Conservation (phyloP, 495 filamentous ascomycete genomes). For the Neurospora sp. region DNA sequence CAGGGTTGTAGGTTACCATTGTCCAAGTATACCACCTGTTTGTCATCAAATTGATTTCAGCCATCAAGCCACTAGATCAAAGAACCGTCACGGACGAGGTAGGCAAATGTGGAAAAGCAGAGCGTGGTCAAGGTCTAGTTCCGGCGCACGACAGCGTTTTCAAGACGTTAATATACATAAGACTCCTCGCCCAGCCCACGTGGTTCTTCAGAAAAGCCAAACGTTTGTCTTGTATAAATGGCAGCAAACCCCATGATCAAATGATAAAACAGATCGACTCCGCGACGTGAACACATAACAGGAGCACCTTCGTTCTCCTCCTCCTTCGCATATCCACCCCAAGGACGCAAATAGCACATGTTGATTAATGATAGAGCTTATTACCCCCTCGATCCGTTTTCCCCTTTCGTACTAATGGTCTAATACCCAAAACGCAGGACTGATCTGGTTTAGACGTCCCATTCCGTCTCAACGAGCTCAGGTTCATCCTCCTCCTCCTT, state of each 20-base stretch:
- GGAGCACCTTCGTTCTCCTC: neutral
- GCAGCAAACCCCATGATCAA: neutral
- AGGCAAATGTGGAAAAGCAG: neutral
- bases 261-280: neutral
- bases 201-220: neutral
- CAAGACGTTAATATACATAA: slow-evolving; percentile 12
- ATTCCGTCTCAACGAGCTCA: slow-evolving; percentile 29
- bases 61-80: neutral
- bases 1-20: neutral
- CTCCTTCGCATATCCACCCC: neutral
- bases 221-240: neutral
- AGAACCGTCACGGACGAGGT: neutral
- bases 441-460: slow-evolving; percentile 32
- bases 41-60: neutral
- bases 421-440: neutral
- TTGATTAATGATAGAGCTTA: neutral
- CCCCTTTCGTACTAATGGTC: neutral
- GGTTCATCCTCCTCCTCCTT: slow-evolving; percentile 27
- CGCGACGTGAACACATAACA: neutral
- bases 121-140: neutral
- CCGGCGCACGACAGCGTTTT: neutral
- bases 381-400: neutral
- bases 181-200: slow-evolving; percentile 18
- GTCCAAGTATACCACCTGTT: neutral
- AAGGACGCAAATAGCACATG: neutral